A percentile compares a stretch with the other conserved stretches of the same genome.
These are phyloP conservation scores for Paramecium bursaria DNA, from an alignment of 73 alveolate genomes.

Conservation along the genomic window DNA sequence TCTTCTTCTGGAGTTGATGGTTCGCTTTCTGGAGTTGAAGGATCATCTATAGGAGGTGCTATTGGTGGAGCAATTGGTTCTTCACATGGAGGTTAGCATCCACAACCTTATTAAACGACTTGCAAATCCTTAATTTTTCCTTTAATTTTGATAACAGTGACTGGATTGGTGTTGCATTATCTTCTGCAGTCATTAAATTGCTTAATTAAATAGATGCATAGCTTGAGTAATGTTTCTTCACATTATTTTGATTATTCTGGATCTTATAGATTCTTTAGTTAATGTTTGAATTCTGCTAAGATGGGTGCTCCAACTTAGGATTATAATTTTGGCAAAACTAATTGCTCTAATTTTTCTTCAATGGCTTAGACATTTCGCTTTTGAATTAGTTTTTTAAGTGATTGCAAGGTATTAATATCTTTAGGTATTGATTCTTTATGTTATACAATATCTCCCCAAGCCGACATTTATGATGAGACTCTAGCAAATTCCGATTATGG, in stretches of 20 bases:
- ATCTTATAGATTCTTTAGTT: slow-evolving; percentile 2
- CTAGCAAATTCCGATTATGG: slow-evolving; percentile 45
- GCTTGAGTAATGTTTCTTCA: slow-evolving; percentile 42
- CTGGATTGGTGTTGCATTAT: slow-evolving; percentile 42
- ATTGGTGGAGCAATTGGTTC: slow-evolving; percentile 33
- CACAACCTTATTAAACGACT: slow-evolving; percentile 55
- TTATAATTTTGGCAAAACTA: slow-evolving; percentile 33
- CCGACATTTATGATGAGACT: slow-evolving; percentile 57
- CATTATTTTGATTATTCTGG: slow-evolving; percentile 55
- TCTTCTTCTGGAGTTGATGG: neutral
- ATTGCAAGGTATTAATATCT: slow-evolving; percentile 37
- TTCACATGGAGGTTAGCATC: slow-evolving; percentile 49
- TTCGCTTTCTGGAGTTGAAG: neutral
- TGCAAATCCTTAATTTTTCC: slow-evolving; percentile 58
- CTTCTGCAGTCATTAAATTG: slow-evolving; percentile 54
- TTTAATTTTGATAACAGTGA: slow-evolving; percentile 50
- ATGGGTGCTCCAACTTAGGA: slow-evolving; percentile 46
- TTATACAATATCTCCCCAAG: slow-evolving; percentile 60
- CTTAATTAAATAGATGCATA: slow-evolving; percentile 54
- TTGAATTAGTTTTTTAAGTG: slow-evolving; percentile 32
- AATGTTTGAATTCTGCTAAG: slow-evolving; percentile 49
- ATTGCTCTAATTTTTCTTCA: slow-evolving; percentile 21
- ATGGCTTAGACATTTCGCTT: slow-evolving; percentile 7
- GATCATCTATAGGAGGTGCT: too few relatives aligned
- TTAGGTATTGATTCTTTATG: slow-evolving; percentile 45